Evolutionary conservation across 2,329 filamentous ascomycete genomes (phyloP).

Genomic region (Botrytis byssoidea): DNA sequence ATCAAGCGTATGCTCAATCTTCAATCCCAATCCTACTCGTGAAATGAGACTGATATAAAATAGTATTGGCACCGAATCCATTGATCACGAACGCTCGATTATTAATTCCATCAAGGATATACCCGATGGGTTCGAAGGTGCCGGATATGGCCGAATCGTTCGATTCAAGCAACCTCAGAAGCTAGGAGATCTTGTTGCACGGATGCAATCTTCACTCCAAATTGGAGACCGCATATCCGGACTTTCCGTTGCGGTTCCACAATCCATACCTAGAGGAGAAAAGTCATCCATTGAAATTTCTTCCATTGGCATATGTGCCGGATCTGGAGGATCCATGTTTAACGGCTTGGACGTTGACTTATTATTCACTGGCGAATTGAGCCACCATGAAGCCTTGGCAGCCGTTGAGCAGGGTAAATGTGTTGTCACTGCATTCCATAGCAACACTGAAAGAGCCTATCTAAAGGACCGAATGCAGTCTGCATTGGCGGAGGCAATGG

Average conservation of each 20-base stretch:
- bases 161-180: constrained; percentile 31
- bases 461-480: constrained; percentile 67
- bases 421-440: constrained; percentile 86
- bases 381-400: constrained; percentile 85
- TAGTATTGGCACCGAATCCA: constrained; percentile 4
- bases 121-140: constrained; percentile 31
- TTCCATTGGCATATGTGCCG: constrained; percentile 83
- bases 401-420: constrained; percentile 80
- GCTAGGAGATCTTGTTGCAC: constrained; percentile 31
- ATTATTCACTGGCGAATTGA: constrained; percentile 88
- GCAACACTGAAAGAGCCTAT: constrained; percentile 87
- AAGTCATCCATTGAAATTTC: constrained; percentile 48
- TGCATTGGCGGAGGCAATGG: constrained; percentile 56
- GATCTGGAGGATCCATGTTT: constrained; percentile 78
- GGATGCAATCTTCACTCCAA: constrained; percentile 31
- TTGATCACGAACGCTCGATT: constrained; percentile 26
- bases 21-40: background rate
- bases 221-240: constrained; percentile 23
- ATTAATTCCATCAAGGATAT: constrained; percentile 34
- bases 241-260: constrained; percentile 37
- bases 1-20: constrained; percentile 17
- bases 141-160: constrained; percentile 40
- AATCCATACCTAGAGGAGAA: constrained; percentile 26
- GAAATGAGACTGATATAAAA: constrained; percentile 26
- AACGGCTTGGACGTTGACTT: constrained; percentile 70